Evolutionary conservation across 2,329 filamentous ascomycete species (phyloP).

Genomic region (Pochonia chlamydosporia): DNA sequence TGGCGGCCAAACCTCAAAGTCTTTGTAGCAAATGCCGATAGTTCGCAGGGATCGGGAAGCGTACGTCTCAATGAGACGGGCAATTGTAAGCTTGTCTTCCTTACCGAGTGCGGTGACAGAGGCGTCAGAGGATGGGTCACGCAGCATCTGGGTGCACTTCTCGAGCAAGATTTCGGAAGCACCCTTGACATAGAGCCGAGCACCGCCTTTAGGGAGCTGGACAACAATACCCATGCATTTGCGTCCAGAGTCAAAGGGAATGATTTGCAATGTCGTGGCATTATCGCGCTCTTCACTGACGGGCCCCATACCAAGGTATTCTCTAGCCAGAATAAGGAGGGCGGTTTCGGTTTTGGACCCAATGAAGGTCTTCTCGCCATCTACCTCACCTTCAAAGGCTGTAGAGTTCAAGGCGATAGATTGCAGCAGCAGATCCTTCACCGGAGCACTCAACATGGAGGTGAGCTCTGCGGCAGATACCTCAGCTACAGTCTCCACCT

Average conservation of each 20-base stretch:
- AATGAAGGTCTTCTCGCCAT: slow-evolving; percentile 61
- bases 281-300: slow-evolving; percentile 60
- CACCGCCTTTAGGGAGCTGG: slow-evolving; percentile 43
- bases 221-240: slow-evolving; percentile 65
- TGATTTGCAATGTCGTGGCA: slow-evolving; percentile 54
- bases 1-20: slow-evolving; percentile 82
- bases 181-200: slow-evolving; percentile 57
- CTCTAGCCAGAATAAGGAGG: slow-evolving; percentile 61
- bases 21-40: slow-evolving; percentile 76
- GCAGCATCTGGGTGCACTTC: slow-evolving; percentile 47
- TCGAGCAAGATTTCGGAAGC: slow-evolving; percentile 59
- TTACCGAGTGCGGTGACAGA: slow-evolving; percentile 39
- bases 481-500: slow-evolving; percentile 26
- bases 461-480: slow-evolving; percentile 41
- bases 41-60: slow-evolving; percentile 76
- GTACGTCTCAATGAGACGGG: slow-evolving; percentile 67
- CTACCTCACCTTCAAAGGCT: slow-evolving; percentile 69
- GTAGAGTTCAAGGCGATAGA: slow-evolving; percentile 65
- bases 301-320: slow-evolving; percentile 61
- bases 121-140: slow-evolving; percentile 40
- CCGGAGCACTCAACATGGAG: slow-evolving; percentile 36
- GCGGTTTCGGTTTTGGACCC: slow-evolving; percentile 76
- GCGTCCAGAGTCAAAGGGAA: slow-evolving; percentile 70
- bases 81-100: slow-evolving; percentile 52
- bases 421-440: slow-evolving; percentile 49